A percentile compares a stretch with the other conserved stretches of the same genome.
phyloP scores from a whole-genome alignment of 1,284 basidiomycete species.

The Tylopilus orsonianus region DNA sequence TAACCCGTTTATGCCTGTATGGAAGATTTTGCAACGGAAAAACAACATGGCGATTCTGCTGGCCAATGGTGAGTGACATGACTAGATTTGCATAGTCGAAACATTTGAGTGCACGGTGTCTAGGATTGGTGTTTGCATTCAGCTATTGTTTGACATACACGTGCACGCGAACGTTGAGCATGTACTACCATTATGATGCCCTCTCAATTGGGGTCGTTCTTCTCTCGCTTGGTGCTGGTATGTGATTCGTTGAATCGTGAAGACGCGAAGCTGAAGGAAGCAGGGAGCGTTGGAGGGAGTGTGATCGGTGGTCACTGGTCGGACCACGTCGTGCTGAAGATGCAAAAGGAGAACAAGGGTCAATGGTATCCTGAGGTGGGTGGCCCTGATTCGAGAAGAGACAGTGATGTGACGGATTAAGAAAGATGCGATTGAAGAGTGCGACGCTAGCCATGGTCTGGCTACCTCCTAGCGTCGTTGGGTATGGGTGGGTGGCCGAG shows the following conservation, averaged over 20 bases:
- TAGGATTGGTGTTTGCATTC: constrained; percentile 74
- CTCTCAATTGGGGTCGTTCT: constrained; percentile 76
- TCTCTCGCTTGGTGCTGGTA: constrained; percentile 71
- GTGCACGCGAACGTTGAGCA: constrained; percentile 63
- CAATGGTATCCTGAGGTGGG: constrained; percentile 65
- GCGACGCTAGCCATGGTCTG: constrained; percentile 54
- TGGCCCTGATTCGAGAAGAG: neutral
- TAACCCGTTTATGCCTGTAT: constrained; percentile 68
- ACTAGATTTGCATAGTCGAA: neutral
- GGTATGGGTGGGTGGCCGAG: constrained; percentile 77
- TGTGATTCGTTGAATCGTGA: constrained; percentile 16
- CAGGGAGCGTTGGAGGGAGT: constrained; percentile 69
- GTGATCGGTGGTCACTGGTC: constrained; percentile 70
- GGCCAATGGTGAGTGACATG: constrained; percentile 60
- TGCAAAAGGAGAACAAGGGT: constrained; percentile 63
- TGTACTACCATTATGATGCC: constrained; percentile 67
- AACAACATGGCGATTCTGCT: constrained; percentile 70
- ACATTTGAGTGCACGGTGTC: neutral
- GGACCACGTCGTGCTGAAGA: constrained; percentile 57
- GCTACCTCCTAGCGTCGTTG: constrained; percentile 60
- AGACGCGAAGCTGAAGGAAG: constrained; percentile 5
- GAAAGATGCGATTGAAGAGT: constrained; percentile 71
- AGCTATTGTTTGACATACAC: constrained; percentile 74
- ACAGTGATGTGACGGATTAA: neutral
- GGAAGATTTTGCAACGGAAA: constrained; percentile 53